Conservation (phyloP, 192 early-diverging fungal species). For the Podochytrium sp. region DNA sequence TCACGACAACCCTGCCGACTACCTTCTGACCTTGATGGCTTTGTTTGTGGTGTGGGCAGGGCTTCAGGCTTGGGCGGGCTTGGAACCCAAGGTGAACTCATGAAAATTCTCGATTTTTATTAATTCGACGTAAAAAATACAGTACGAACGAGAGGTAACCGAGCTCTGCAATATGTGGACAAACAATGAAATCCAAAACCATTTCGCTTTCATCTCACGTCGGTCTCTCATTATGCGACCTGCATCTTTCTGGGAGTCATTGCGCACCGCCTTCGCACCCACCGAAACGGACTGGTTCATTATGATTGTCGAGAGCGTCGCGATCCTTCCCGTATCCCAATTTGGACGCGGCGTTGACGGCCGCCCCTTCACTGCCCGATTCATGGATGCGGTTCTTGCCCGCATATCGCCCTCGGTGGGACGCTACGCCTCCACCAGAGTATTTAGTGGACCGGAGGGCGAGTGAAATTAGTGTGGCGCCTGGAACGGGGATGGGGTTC, state of each 20-base stretch:
- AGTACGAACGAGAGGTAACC: too few relatives aligned
- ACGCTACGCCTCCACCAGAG: conserved; percentile 9
- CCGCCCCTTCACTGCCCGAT: neutral
- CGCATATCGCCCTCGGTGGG: conserved; percentile 10
- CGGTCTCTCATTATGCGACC: too few relatives aligned
- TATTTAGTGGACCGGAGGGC: too few relatives aligned
- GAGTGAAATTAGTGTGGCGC: too few relatives aligned
- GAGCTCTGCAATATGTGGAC: too few relatives aligned
- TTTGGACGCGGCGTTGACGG: conserved; percentile 3
- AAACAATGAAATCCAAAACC: too few relatives aligned
- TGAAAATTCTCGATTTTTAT: too few relatives aligned
- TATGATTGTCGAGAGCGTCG: neutral
- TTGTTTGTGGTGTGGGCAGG: conserved; percentile 11
- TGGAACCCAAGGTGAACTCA: conserved; percentile 15
- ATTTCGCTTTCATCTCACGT: too few relatives aligned
- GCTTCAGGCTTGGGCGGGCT: neutral
- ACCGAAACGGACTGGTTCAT: conserved; percentile 12
- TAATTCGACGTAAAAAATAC: too few relatives aligned
- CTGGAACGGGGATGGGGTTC: too few relatives aligned
- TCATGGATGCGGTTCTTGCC: conserved; percentile 1
- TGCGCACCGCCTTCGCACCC: neutral
- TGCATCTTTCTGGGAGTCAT: neutral
- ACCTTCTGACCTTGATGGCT: neutral
- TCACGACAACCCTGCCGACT: neutral
- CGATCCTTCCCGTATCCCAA: conserved; percentile 1